Base-by-base conservation (phyloP, 352 stramenopile species). In the Phytophthora pseudosyringae region DNA sequence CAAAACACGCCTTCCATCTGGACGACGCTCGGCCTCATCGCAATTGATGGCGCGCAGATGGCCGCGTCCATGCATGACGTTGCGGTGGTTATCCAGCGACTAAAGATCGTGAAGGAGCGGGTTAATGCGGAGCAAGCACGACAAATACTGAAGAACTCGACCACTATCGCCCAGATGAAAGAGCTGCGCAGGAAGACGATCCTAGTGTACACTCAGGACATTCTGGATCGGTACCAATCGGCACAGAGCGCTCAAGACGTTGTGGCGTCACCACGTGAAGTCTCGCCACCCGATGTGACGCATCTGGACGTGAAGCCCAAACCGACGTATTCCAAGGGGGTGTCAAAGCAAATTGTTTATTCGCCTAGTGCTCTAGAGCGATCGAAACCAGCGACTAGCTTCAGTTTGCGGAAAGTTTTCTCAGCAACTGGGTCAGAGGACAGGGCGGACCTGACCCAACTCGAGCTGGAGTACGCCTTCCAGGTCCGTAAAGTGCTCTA, bases 1-100 rank as follows among this genome's bases (percentile, higher is more conserved):
- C 74, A 86, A 29, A 80, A 67, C 31, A 63, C 78, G 0, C 65
- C 52, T 0, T 81, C 74, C 9, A 51, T 75, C 26, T 49, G 29
- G 28, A 82, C 64, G 3, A 80, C 58, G 4, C 8, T 71, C 0
- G 58, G 46, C 15, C 13, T 35, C 13, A 44, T 44, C 2, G 35
- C 25, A 1, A 55, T 78, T 12, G 71, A 80, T 36, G 45, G 40
- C 4, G 31, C 38, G 3, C 62, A 75, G 33, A 67, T 67, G 50
- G 18, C 41, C 4, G 32, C 41, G 4, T 59, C 52, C 9, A 47
- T 75, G 29, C 51, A 59, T 16, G 67, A 75, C 33, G 28, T 28
- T 26, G 29, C 21, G 21, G 21, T 21, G 21, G 21, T 21, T n/a
- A 46, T 29, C 18, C 40, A 46, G 18, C 26, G 38, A 44, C 3